These are phyloP conservation scores for Eucalyptus marginata DNA, from an alignment of 345 rosid genomes.

Conservation along the genomic window DNA sequence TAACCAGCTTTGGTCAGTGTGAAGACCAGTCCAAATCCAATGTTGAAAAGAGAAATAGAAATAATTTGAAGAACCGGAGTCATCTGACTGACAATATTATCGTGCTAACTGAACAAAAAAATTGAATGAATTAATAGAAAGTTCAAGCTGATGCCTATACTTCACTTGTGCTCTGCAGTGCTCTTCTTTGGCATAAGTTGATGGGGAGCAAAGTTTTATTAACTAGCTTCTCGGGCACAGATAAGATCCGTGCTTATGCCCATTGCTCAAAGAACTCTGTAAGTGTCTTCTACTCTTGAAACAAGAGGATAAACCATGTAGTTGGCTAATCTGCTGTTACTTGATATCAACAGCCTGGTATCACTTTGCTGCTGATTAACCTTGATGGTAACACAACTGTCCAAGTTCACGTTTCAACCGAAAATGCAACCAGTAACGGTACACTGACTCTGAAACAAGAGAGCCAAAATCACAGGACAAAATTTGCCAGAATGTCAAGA, in stretches of 20 bases:
- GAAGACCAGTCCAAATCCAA: neutral
- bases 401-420: conserved; percentile 10
- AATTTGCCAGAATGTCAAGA: conserved; percentile 9
- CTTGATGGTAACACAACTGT: conserved; percentile 19
- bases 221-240: conserved; percentile 12
- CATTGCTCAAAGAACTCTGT: conserved; percentile 23
- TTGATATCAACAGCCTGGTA: conserved; percentile 16
- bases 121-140: neutral
- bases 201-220: conserved; percentile 25
- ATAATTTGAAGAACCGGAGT: neutral
- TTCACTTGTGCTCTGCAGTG: conserved; percentile 5
- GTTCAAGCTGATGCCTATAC: neutral
- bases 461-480: neutral
- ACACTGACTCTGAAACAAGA: neutral
- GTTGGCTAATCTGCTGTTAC: neutral
- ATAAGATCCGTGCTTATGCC: conserved; percentile 17
- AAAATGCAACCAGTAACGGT: neutral
- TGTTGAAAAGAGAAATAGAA: neutral
- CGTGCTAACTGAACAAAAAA: neutral
- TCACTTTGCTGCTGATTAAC: conserved; percentile 40
- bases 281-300: neutral
- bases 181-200: conserved; percentile 38
- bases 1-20: neutral
- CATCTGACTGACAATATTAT: neutral
- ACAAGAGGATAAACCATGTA: neutral